Evolutionary conservation across 148 eudicot species (phyloP).

Genomic region (Limonium bicolor): DNA sequence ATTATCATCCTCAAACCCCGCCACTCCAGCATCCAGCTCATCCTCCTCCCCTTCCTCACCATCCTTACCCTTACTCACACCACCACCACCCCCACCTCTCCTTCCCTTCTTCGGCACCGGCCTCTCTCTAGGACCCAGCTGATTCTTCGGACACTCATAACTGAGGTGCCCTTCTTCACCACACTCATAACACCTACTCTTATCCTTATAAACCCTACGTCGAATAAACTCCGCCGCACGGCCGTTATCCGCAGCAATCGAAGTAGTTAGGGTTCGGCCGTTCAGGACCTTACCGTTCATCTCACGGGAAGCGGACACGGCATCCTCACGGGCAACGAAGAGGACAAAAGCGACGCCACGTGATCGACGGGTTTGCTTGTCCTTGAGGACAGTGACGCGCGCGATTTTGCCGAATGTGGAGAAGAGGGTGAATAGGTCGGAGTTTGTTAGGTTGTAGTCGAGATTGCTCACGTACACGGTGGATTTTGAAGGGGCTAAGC

Average conservation of each 20-base stretch:
- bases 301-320: constrained; percentile 34
- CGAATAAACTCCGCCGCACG: constrained; percentile 74
- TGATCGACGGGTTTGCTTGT: constrained; percentile 55
- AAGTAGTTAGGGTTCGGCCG: constrained; percentile 50
- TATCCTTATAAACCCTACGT: constrained; percentile 62
- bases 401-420: constrained; percentile 93
- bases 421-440: constrained; percentile 80
- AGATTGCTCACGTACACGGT: constrained; percentile 84
- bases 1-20: constrained; percentile 46
- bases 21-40: constrained; percentile 22
- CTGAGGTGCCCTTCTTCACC: constrained; percentile 88
- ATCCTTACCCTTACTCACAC: constrained; percentile 1
- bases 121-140: constrained; percentile 60
- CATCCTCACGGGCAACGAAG: constrained; percentile 61
- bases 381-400: constrained; percentile 75
- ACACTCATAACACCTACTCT: constrained; percentile 88
- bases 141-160: constrained; percentile 80
- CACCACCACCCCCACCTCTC: constrained; percentile 16
- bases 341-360: constrained; percentile 84
- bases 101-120: constrained; percentile 34
- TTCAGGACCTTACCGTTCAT: constrained; percentile 61
- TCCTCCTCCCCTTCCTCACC: constrained; percentile 19
- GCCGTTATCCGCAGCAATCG: constrained; percentile 81
- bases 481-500: constrained; percentile 81
- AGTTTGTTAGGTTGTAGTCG: constrained; percentile 70